Evolutionary conservation across 495 filamentous ascomycete species (phyloP).

Genomic region (Talaromyces liani): DNA sequence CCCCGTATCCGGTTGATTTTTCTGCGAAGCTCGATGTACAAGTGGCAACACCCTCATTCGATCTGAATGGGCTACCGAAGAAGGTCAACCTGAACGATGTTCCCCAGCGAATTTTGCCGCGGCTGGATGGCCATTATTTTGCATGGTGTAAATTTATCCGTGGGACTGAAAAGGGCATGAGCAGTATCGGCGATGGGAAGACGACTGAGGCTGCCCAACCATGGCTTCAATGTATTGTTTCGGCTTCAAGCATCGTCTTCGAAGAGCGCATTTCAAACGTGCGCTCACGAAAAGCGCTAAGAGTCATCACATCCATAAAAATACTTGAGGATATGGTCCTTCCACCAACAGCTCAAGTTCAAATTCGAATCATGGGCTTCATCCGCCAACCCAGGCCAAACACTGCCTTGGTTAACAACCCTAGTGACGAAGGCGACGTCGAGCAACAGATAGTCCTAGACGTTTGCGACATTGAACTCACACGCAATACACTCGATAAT

Average conservation of each 20-base stretch:
- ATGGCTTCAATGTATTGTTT: slow-evolving; percentile 51
- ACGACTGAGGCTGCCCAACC: slow-evolving; percentile 11
- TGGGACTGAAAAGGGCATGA: background rate
- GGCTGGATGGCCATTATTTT: slow-evolving; percentile 54
- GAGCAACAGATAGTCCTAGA: slow-evolving; percentile 32
- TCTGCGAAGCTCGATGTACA: slow-evolving; percentile 21
- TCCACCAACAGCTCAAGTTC: slow-evolving; percentile 28
- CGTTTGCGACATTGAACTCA: slow-evolving; percentile 39
- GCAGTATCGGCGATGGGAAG: slow-evolving; percentile 7
- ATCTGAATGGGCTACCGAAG: slow-evolving; percentile 18
- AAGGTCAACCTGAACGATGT: slow-evolving; percentile 28
- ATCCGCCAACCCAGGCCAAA: slow-evolving; percentile 22
- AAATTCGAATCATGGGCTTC: slow-evolving; percentile 50
- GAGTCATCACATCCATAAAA: slow-evolving; percentile 34
- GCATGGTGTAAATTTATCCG: slow-evolving; percentile 46
- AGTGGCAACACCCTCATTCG: slow-evolving; percentile 19
- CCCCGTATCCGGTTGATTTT: slow-evolving; percentile 53
- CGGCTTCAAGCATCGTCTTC: slow-evolving; percentile 30
- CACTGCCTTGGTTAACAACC: slow-evolving; percentile 13
- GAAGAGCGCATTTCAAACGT: slow-evolving; percentile 26
- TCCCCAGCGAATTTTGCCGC: slow-evolving; percentile 35
- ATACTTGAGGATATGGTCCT: slow-evolving; percentile 35
- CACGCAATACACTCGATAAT: slow-evolving; percentile 44
- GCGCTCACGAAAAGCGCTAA: slow-evolving; percentile 28
- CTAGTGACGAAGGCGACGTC: slow-evolving; percentile 26